Evolutionary conservation across 352 stramenopile genomes (phyloP).

Genomic region (Phytopythium aichiense): DNA sequence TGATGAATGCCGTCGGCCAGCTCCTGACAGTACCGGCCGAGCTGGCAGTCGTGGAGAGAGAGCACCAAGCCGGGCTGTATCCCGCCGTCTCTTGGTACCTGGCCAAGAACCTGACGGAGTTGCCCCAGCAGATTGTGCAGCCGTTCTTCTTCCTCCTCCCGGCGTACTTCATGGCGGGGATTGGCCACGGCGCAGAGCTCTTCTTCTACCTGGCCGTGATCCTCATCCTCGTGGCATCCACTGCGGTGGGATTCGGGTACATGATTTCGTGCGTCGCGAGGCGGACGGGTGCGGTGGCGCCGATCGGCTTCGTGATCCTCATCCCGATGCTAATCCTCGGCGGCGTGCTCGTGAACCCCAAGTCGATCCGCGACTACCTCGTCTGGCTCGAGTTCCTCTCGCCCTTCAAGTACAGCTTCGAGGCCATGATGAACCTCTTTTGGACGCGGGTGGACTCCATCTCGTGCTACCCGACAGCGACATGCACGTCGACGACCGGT

Average conservation of each 20-base stretch:
- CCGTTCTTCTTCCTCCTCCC: slow-evolving; percentile 15
- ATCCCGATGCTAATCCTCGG: slow-evolving; percentile 23
- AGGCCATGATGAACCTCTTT: slow-evolving; percentile 13
- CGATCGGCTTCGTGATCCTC: slow-evolving; percentile 16
- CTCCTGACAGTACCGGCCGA: slow-evolving; percentile 15
- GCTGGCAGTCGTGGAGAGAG: slow-evolving; percentile 14
- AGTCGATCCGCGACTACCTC: slow-evolving; percentile 18
- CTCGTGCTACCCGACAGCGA: slow-evolving; percentile 11
- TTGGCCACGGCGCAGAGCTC: slow-evolving; percentile 4
- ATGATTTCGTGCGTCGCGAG: slow-evolving; percentile 19
- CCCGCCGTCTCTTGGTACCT: slow-evolving; percentile 14
- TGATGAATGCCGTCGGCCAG: slow-evolving; percentile 13
- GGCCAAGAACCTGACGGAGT: slow-evolving; percentile 22
- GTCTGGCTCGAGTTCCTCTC: slow-evolving; percentile 22
- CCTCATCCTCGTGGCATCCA: slow-evolving; percentile 15
- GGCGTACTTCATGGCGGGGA: slow-evolving; percentile 18
- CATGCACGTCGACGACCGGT: slow-evolving; percentile 12
- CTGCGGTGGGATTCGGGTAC: slow-evolving; percentile 12
- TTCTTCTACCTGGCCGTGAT: slow-evolving; percentile 17
- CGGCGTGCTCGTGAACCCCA: slow-evolving; percentile 19
- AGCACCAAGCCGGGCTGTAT: slow-evolving; percentile 17
- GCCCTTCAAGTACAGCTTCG: slow-evolving; percentile 22
- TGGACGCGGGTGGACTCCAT: slow-evolving; percentile 15
- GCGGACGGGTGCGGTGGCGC: slow-evolving; percentile 8
- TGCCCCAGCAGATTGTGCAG: slow-evolving; percentile 15